Percentiles rank a stretch among this genome's conserved stretches.
These are phyloP conservation scores for Neoscytalidium dimidiatum DNA, from an alignment of 2,329 filamentous ascomycete genomes.

Conservation along the genomic window DNA sequence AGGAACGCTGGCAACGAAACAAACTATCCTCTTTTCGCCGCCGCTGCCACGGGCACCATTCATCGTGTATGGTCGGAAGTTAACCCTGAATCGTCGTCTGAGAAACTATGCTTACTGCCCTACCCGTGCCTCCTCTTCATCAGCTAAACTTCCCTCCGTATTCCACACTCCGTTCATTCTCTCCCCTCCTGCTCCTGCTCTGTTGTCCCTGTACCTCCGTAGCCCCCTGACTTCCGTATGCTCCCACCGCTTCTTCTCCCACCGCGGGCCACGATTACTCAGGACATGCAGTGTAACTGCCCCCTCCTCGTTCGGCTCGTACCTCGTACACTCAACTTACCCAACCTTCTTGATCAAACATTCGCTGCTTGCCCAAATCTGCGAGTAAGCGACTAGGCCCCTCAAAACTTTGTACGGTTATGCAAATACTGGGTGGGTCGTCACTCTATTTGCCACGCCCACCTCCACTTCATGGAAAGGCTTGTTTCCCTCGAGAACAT, in stretches of 20 bases:
- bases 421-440: too few species aligned
- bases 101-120: background rate
- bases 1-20: background rate
- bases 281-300: too few species aligned
- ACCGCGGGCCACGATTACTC: too few species aligned
- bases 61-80: too few species aligned
- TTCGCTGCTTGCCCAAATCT: too few species aligned
- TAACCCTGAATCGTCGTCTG: background rate
- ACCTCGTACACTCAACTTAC: background rate
- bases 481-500: background rate
- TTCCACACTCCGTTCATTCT: background rate
- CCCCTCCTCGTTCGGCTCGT: background rate
- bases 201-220: background rate
- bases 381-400: too few species aligned
- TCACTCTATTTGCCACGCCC: too few species aligned
- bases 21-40: background rate
- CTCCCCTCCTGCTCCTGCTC: background rate
- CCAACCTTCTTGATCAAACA: background rate
- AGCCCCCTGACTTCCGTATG: too few species aligned
- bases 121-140: background rate
- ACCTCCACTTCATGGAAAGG: background rate
- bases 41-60: background rate
- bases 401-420: too few species aligned
- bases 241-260: too few species aligned
- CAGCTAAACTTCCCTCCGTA: background rate